Base-by-base conservation (phyloP, 23 red algal species). In the Gracilaria domingensis region DNA sequence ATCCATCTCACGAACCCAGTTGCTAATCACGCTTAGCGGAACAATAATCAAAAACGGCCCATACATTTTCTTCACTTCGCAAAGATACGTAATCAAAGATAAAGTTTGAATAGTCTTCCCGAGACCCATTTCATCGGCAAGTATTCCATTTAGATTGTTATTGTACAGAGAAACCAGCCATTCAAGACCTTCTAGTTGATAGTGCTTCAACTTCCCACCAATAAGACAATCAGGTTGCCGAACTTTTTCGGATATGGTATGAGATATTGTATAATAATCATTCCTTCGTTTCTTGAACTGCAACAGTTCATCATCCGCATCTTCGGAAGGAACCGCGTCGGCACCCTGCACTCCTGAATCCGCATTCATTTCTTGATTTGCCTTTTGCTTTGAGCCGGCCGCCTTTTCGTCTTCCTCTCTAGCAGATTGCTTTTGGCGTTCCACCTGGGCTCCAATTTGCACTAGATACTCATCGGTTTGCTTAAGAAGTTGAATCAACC, bases 101-200 rank as follows among this genome's bases (percentile, higher is more conserved):
- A 98, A 51, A 2, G 97, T 95, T 90, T 98, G 97, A 51, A 98
- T 98, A 14, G 97, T 98, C 81, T 98, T 98, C 30, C 97, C 97
- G 14, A 98, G 73, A 33, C 97, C 97, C 97, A 98, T 98, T 74
- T 98, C 97, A 83, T 98, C 97, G 17, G 97, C 97, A 17, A 98
- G 76, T 29, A 98, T 98, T 44, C 97, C 93, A 53, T 95, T 95
- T 33, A 95, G 81, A 66, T 96, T 94, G 80, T 98, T 98, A 65
- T 95, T 95, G 67, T 93, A 98, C 9, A 95, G 66, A 26, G 97
- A 98, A 28, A 98, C 91, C 45, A 98, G 42, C 97, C 97, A 98
- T 37, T 91, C 61, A 2, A 98, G 77, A 38, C 97, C 97, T 55
- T 98, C 97, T 66, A 98, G 55, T 59, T 98, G 97, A 71, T 98